These are phyloP conservation scores for Trametes maxima DNA, from an alignment of 768 basidiomycete species.

Conservation along the genomic window DNA sequence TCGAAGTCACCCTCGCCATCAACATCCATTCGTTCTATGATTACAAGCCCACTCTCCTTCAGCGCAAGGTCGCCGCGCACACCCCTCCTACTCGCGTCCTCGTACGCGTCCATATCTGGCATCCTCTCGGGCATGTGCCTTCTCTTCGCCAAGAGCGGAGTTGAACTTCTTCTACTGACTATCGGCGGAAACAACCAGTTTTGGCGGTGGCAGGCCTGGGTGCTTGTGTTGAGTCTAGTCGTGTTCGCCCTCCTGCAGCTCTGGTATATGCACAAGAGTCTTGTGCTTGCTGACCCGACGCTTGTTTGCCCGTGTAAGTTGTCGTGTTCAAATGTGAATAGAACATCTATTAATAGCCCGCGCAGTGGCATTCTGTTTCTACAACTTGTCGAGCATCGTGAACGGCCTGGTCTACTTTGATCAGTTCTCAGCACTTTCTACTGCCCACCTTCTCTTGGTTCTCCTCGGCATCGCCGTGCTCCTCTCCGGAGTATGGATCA, in stretches of 20 bases:
- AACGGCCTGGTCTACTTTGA: constrained; percentile 90
- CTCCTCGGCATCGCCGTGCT: constrained; percentile 74
- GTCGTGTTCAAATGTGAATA: background rate
- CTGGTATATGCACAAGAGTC: constrained; percentile 81
- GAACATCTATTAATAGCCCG: constrained; percentile 6
- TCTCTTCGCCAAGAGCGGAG: constrained; percentile 91
- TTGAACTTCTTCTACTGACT: constrained; percentile 83
- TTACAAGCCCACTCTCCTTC: constrained; percentile 19
- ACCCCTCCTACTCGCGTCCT: constrained; percentile 70
- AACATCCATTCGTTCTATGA: constrained; percentile 26
- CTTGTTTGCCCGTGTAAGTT: constrained; percentile 81
- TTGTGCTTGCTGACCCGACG: constrained; percentile 82
- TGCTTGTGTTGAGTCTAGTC: constrained; percentile 69
- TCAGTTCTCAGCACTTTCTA: constrained; percentile 73
- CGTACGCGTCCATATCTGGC: constrained; percentile 86
- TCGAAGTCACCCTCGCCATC: constrained; percentile 29
- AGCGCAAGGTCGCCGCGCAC: constrained; percentile 44
- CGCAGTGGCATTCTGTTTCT: constrained; percentile 89
- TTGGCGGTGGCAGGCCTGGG: constrained; percentile 83
- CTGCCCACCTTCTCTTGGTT: constrained; percentile 74
- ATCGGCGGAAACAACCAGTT: constrained; percentile 78
- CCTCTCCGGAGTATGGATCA: constrained; percentile 87
- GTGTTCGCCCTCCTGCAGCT: constrained; percentile 79
- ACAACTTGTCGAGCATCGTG: constrained; percentile 89
- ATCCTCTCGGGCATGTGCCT: constrained; percentile 92